Conservation (phyloP, 2,329 filamentous ascomycete genomes). For the Cladosporium sp. region DNA sequence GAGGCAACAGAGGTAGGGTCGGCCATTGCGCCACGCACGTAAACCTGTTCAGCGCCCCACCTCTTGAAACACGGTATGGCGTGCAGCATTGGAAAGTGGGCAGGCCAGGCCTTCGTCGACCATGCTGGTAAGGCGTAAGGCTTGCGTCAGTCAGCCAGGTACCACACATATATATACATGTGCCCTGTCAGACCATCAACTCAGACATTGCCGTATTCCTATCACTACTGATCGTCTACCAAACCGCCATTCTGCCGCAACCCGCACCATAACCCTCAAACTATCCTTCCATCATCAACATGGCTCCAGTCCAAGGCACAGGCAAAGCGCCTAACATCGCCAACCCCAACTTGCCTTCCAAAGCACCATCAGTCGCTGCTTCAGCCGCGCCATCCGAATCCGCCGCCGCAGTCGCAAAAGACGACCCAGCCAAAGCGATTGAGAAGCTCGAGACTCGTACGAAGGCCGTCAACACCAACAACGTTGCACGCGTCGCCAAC, state of each 20-base stretch:
- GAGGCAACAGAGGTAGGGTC: not conserved
- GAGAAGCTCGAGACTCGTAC: constrained; percentile 28
- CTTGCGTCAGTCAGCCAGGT: constrained; percentile 9
- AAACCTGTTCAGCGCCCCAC: not conserved
- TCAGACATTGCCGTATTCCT: too few relatives aligned
- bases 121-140: not conserved
- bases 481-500: constrained; percentile 31
- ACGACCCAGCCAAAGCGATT: constrained; percentile 24
- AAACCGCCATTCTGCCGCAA: not conserved
- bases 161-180: not conserved
- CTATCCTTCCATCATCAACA: not conserved
- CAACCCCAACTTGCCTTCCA: constrained; percentile 15
- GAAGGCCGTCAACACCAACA: constrained; percentile 30
- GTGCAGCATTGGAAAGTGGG: not conserved
- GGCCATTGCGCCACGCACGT: constrained; percentile 4
- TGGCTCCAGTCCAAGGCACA: constrained; percentile 10
- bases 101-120: not conserved
- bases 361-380: constrained; percentile 14
- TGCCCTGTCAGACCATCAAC: not conserved
- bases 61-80: not conserved
- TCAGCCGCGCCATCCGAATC: constrained; percentile 11
- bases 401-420: constrained; percentile 17
- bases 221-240: not conserved
- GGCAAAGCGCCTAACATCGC: constrained; percentile 11
- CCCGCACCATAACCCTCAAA: not conserved